Evolutionary conservation across 495 filamentous ascomycete genomes (phyloP).

Genomic region (Aspergillus bridgeri): DNA sequence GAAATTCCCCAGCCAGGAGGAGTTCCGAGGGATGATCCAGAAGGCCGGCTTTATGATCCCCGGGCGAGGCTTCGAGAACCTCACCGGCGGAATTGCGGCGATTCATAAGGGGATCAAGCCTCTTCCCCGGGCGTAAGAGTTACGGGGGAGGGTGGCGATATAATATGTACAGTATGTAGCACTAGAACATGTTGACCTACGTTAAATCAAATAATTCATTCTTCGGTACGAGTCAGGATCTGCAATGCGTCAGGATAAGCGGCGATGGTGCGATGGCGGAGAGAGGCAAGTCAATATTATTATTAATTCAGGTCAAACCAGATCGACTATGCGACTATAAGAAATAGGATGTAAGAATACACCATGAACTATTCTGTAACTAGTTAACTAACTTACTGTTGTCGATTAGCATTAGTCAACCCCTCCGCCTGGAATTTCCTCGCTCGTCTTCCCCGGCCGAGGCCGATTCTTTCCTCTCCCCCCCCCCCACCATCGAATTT

Average conservation of each 20-base stretch:
- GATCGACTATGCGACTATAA: too few species aligned
- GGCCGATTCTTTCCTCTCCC: constrained; percentile 3
- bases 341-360: too few species aligned
- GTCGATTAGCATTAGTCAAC: constrained; percentile 2
- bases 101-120: constrained; percentile 98
- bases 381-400: too few species aligned
- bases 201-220: neutral
- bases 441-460: constrained; percentile 10
- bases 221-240: neutral
- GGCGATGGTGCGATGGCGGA: constrained; percentile 24
- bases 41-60: constrained; percentile 85
- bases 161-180: constrained; percentile 6
- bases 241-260: constrained; percentile 15
- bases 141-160: neutral
- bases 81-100: constrained; percentile 88
- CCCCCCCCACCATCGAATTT: constrained; percentile 13
- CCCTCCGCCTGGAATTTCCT: constrained; percentile 2
- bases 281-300: too few species aligned
- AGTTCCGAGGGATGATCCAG: constrained; percentile 83
- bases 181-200: neutral
- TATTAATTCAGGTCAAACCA: too few species aligned
- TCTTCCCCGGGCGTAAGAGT: constrained; percentile 29
- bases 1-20: constrained; percentile 78
- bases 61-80: constrained; percentile 77
- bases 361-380: too few species aligned